Conservation (phyloP, 75 land plant species). For the Ceratopteris richardii region DNA sequence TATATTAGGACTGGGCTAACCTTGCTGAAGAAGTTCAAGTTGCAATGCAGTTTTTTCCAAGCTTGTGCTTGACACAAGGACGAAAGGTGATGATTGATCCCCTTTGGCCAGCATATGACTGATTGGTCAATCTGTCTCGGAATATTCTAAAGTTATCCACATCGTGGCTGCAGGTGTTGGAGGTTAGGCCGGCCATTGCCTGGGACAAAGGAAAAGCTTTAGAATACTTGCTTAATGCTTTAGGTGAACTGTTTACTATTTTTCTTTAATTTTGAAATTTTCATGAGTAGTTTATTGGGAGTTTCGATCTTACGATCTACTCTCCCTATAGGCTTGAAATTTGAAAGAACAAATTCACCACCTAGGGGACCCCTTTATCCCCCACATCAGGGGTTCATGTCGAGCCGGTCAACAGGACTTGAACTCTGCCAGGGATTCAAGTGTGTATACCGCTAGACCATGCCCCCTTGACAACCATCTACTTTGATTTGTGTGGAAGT, state of each 20-base stretch:
- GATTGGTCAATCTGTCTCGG: too few species aligned
- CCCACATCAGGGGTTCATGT: too few species aligned
- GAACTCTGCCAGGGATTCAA: neutral
- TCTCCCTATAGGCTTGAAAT: too few species aligned
- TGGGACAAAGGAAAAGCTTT: conserved; percentile 68
- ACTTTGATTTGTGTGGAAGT: neutral
- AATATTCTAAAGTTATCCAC: neutral
- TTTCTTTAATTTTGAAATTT: neutral
- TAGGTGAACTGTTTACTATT: conserved; percentile 18
- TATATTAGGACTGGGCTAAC: conserved; percentile 24
- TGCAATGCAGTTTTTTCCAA: conserved; percentile 32
- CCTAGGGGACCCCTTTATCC: too few species aligned
- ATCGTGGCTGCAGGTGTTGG: conserved; percentile 35
- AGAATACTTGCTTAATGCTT: conserved; percentile 37
- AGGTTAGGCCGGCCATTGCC: conserved; percentile 46
- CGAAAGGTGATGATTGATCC: conserved; percentile 50
- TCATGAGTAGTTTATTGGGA: neutral
- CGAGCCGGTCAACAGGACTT: too few species aligned
- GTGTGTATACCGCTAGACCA: neutral
- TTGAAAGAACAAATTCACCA: too few species aligned
- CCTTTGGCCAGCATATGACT: too few species aligned
- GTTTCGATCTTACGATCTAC: too few species aligned
- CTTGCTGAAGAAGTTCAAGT: conserved; percentile 35
- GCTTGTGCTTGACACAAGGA: conserved; percentile 35
- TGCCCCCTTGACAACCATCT: neutral